A percentile compares a stretch with the other conserved stretches of the same genome.
These are phyloP conservation scores for Fraxinus ornus DNA, from an alignment of 305 asterid species.

Conservation along the genomic window DNA sequence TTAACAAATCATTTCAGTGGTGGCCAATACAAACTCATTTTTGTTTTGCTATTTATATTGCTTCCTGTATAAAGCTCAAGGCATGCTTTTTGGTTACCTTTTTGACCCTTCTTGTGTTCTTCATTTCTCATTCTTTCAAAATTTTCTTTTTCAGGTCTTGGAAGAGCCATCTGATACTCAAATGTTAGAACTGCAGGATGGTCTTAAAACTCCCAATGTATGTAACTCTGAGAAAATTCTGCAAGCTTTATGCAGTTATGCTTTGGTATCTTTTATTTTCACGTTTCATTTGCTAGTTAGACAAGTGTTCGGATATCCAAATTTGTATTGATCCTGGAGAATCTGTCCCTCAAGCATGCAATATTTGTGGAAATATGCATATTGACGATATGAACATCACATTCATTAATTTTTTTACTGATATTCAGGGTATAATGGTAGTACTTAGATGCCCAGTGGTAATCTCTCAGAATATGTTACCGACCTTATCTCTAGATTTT, in stretches of 20 bases:
- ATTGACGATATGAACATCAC: background rate
- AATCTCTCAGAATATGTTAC: background rate
- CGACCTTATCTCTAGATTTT: background rate
- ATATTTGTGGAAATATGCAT: background rate
- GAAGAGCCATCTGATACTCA: constrained; percentile 67
- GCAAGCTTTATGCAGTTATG: background rate
- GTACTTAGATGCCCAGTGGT: background rate
- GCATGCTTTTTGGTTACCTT: constrained; percentile 7
- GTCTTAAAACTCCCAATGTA: constrained; percentile 80
- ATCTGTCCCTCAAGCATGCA: background rate
- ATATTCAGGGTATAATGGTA: background rate
- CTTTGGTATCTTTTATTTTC: background rate
- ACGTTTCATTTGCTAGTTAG: constrained; percentile 5
- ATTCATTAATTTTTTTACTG: background rate
- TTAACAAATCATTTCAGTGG: background rate
- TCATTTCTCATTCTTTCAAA: background rate
- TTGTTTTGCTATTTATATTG: background rate
- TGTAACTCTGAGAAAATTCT: constrained; percentile 20
- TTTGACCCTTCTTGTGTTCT: constrained; percentile 1
- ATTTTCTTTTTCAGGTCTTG: constrained; percentile 39
- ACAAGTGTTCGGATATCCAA: background rate
- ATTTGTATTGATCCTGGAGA: background rate
- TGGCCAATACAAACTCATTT: background rate
- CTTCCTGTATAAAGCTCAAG: background rate
- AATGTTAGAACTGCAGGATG: constrained; percentile 48